Conservation (phyloP, 2,329 filamentous ascomycete species). For the Cladosporium austrohemisphaericum region DNA sequence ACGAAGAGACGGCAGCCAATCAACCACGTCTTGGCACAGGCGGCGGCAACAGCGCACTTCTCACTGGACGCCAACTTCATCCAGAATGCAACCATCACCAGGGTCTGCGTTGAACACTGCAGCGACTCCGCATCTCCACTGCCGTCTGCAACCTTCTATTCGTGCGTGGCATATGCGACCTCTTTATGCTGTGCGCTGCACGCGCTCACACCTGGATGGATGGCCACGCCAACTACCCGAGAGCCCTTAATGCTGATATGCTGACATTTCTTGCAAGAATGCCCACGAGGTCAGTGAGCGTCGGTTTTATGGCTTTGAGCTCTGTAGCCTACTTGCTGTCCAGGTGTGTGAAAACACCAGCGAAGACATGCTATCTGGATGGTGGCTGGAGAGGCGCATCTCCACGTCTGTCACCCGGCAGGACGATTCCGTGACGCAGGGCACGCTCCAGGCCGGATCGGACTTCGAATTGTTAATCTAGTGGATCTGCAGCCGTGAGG, state of each 20-base stretch:
- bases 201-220: constrained; percentile 6
- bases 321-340: background rate
- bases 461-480: constrained; percentile 1
- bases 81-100: constrained; percentile 10
- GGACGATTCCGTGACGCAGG: constrained; percentile 7
- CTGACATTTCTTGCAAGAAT: constrained; percentile 1
- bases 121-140: constrained; percentile 13
- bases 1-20: background rate
- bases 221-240: constrained; percentile 5
- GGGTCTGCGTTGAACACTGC: constrained; percentile 2
- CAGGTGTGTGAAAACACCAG: background rate
- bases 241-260: background rate
- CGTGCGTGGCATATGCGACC: background rate
- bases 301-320: background rate
- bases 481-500: constrained; percentile 3
- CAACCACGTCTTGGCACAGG: constrained; percentile 5
- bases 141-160: background rate
- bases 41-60: constrained; percentile 2
- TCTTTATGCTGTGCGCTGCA: constrained; percentile 3
- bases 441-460: constrained; percentile 5
- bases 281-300: background rate
- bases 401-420: constrained; percentile 2
- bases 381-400: background rate
- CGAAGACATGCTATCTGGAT: background rate
- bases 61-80: constrained; percentile 13